Conservation (phyloP, 1,284 basidiomycete species). For the Sporisorium scitamineum region DNA sequence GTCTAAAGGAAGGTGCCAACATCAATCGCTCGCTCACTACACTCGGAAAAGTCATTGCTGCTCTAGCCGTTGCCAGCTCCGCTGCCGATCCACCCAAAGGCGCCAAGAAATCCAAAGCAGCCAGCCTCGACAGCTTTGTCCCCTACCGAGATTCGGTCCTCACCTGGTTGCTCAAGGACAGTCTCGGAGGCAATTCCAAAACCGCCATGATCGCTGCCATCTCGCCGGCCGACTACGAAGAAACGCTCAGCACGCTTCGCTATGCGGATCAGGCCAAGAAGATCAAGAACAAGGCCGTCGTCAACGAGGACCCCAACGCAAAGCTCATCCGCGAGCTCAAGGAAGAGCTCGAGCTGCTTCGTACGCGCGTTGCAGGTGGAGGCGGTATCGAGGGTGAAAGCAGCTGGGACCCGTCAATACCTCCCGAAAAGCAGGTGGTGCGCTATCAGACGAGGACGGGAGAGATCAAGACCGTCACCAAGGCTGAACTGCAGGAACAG, state of each 20-base stretch:
- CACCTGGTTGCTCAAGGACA: constrained; percentile 71
- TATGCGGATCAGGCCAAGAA: constrained; percentile 98
- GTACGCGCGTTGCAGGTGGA: constrained; percentile 54
- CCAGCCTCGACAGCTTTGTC: constrained; percentile 58
- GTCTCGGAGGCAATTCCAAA: constrained; percentile 68
- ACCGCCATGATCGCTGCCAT: constrained; percentile 86
- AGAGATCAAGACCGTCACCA: constrained; percentile 92
- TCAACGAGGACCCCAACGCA: constrained; percentile 99
- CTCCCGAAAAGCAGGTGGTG: constrained; percentile 94
- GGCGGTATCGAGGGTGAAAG: constrained; percentile 74
- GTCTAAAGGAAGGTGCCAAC: constrained; percentile 69
- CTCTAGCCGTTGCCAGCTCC: constrained; percentile 56
- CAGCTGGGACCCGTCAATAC: constrained; percentile 86
- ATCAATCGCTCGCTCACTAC: constrained; percentile 64
- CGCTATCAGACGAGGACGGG: constrained; percentile 94
- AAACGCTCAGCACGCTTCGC: constrained; percentile 91
- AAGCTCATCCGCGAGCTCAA: constrained; percentile 98
- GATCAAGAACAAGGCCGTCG: constrained; percentile 99
- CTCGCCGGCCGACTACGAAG: constrained; percentile 96
- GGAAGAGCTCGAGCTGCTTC: constrained; percentile 84
- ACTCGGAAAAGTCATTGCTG: constrained; percentile 64
- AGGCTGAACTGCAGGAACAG: constrained; percentile 96
- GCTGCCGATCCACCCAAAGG: constrained; percentile 46
- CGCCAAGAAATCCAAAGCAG: constrained; percentile 49
- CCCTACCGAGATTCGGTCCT: constrained; percentile 65